Percentiles rank a stretch among this genome's conserved stretches.
These are phyloP conservation scores for Clarireedia homoeocarpa DNA, from an alignment of 2,329 filamentous ascomycete genomes.

Conservation along the genomic window DNA sequence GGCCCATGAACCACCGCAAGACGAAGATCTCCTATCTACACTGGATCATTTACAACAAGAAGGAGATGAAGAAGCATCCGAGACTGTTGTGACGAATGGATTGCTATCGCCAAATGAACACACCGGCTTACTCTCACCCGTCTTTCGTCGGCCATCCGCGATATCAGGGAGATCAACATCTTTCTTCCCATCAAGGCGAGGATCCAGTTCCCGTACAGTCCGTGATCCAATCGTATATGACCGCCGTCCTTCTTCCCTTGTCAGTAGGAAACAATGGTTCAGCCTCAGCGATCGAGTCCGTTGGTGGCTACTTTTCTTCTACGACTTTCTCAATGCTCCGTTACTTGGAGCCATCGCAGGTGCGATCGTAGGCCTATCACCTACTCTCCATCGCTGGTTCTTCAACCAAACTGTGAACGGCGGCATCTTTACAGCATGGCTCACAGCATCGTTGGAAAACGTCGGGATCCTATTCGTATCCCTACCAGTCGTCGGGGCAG, in stretches of 20 bases:
- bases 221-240: conserved; percentile 9
- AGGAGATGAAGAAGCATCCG: conserved; percentile 1
- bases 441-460: conserved; percentile 53
- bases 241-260: conserved; percentile 24
- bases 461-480: conserved; percentile 57
- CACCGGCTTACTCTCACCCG: conserved; percentile 40
- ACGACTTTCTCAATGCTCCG: conserved; percentile 52
- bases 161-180: conserved; percentile 11
- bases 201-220: conserved; percentile 7
- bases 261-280: conserved; percentile 24
- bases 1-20: conserved; percentile 29
- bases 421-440: conserved; percentile 58
- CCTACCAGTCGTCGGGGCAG: conserved; percentile 57
- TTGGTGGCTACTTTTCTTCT: conserved; percentile 32
- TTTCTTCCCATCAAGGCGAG: conserved; percentile 27
- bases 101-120: conserved; percentile 30
- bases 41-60: conserved; percentile 20
- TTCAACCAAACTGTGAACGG: conserved; percentile 50
- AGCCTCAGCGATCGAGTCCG: conserved; percentile 23
- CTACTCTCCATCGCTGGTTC: conserved; percentile 51
- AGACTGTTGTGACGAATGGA: conserved; percentile 18
- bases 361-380: conserved; percentile 50
- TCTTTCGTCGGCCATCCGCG: conserved; percentile 14
- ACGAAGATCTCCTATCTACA: conserved; percentile 10
- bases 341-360: conserved; percentile 53